Evolutionary conservation across 78 protist genomes (phyloP).

Genomic region (Dictyostelium citrinum): DNA sequence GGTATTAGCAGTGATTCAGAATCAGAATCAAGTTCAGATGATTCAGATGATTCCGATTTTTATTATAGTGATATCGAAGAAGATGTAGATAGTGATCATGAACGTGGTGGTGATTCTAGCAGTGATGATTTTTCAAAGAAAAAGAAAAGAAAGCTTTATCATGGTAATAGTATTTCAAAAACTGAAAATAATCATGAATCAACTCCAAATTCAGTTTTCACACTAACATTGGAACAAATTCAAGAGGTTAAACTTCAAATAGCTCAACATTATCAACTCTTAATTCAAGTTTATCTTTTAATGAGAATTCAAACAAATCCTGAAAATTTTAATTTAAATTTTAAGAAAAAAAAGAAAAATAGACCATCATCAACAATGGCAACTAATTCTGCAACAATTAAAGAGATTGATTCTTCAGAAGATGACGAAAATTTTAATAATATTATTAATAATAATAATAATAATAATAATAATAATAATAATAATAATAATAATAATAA

Average conservation of each 20-base stretch:
- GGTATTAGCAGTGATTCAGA: neutral
- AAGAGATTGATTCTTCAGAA: neutral
- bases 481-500: neutral
- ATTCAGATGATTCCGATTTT: neutral
- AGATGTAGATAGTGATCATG: neutral
- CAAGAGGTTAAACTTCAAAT: slow-evolving; percentile 36
- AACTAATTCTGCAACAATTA: neutral
- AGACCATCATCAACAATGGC: neutral
- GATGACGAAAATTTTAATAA: neutral
- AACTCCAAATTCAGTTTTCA: neutral
- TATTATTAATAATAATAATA: neutral
- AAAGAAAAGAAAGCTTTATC: neutral
- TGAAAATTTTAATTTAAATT: neutral
- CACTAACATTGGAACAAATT: neutral
- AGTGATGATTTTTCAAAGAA: neutral
- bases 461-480: too few relatives aligned
- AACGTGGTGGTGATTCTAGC: neutral
- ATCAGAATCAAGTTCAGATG: neutral
- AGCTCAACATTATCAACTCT: slow-evolving; percentile 44
- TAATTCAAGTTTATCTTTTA: slow-evolving; percentile 42
- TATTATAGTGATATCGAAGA: neutral
- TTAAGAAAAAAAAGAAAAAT: neutral
- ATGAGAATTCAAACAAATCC: slow-evolving; percentile 24
- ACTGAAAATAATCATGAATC: neutral
- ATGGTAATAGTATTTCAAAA: neutral